Conservation (phyloP, 305 asterid species). For the Caryopteris hybrid region DNA sequence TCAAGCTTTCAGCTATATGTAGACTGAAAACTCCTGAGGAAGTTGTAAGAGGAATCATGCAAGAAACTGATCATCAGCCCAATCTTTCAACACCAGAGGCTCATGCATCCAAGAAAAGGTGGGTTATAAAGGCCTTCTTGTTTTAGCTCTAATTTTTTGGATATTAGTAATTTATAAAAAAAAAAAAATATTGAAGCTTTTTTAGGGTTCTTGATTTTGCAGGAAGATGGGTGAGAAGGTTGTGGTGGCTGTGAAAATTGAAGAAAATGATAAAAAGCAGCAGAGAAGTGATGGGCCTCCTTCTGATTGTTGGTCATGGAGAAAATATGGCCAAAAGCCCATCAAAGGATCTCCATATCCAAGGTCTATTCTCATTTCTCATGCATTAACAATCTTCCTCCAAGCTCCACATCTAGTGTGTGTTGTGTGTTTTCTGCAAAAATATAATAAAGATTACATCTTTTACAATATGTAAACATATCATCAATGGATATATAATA, state of each 20-base stretch:
- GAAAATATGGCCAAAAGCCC: slow-evolving; percentile 91
- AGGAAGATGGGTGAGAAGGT: slow-evolving; percentile 52
- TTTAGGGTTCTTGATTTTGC: slow-evolving; percentile 10
- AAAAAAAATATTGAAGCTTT: no score
- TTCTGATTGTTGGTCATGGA: slow-evolving; percentile 81
- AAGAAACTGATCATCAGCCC: slow-evolving; percentile 24
- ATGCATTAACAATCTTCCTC: no score
- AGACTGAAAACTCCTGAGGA: neutral
- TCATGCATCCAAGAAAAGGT: slow-evolving; percentile 59
- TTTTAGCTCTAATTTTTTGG: neutral
- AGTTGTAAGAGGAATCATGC: slow-evolving; percentile 23
- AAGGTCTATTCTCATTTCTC: slow-evolving; percentile 37
- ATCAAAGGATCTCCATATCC: slow-evolving; percentile 89
- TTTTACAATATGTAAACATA: no score
- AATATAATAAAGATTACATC: no score
- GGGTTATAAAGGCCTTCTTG: neutral
- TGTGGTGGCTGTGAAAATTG: slow-evolving; percentile 52
- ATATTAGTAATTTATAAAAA: no score
- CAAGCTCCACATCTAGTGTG: no score
- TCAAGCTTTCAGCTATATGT: slow-evolving; percentile 21
- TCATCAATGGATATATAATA: no score
- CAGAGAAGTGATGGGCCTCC: slow-evolving; percentile 63
- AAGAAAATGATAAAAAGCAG: slow-evolving; percentile 40
- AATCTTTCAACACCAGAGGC: slow-evolving; percentile 24
- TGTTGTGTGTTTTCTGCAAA: no score